Evolutionary conservation across 1,284 basidiomycete species (phyloP), one percentile per base, ranked within the genome.

Genomic region (Peniophora sp.): DNA sequence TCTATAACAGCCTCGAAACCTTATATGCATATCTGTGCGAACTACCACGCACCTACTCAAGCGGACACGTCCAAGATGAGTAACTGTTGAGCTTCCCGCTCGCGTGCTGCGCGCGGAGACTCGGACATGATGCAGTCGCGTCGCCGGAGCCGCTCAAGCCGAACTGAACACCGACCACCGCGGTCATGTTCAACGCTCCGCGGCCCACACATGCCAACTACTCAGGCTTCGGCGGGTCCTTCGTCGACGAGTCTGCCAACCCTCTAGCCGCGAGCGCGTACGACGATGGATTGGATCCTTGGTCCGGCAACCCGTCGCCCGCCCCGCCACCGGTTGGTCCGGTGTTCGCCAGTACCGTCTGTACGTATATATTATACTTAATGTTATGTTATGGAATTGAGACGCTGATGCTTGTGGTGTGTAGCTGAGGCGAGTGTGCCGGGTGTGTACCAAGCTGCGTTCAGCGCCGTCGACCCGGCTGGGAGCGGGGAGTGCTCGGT

Each of bases 301-400:
- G 92, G 92, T 89, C 85, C 61, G 74, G 86, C 52, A 76, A 80
- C 8, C 90, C 90, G 2, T 85, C 82, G 53, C 90, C 90, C 19
- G 79, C 84, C 24, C 79, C 83, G 20, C 84, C 86, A 17, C 75
- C 83, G 24, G 56, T 69, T 17, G 67, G 68, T 35, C 75, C 81
- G 39, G 69, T 78, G 24, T 83, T 88, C 63, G 78, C 74, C 58
- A 78, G 83, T 47, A 83, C 88, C 12, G 84, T 90, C 63, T 84
- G 86, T 85, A 59, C 48, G 65, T 54, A 17, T 44, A 27, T 39
- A 20, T 32, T 39, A 35, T 48, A 23, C n/a, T 32, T 12, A 32
- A n/a, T 32, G 14, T 16, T 23, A 17, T 45, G 24, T 14, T 19
- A 47, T 41, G 8, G 23, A 44, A 49, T 19, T 43, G 35, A 27